These are phyloP conservation scores for Aquilaria malaccensis DNA, from an alignment of 345 rosid genomes.

Conservation along the genomic window DNA sequence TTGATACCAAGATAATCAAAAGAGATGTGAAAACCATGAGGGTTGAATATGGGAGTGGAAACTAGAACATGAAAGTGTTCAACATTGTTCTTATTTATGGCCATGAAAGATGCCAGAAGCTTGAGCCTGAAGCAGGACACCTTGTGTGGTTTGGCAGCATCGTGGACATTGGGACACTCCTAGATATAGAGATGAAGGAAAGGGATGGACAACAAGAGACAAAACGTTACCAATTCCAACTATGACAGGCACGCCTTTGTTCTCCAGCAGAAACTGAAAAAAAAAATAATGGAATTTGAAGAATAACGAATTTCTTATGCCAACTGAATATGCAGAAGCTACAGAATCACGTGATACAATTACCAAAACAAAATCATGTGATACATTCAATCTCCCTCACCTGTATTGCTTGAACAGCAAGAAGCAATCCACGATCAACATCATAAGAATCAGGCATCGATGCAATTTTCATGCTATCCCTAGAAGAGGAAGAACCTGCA, in stretches of 20 bases:
- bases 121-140: too few relatives aligned
- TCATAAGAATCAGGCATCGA: constrained; percentile 98
- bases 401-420: constrained; percentile 99
- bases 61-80: too few relatives aligned
- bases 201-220: constrained; percentile 5
- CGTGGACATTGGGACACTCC: too few relatives aligned
- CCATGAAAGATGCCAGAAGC: too few relatives aligned
- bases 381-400: constrained; percentile 31
- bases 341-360: constrained; percentile 2
- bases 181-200: neutral
- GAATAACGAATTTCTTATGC: neutral
- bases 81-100: too few relatives aligned
- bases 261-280: constrained; percentile 91
- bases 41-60: too few relatives aligned
- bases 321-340: constrained; percentile 7
- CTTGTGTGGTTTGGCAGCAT: too few relatives aligned
- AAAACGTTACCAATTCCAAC: constrained; percentile 86
- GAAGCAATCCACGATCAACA: constrained; percentile 94
- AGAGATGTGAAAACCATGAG: too few relatives aligned
- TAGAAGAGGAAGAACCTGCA: constrained; percentile 93
- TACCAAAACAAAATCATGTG: neutral
- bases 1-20: too few relatives aligned
- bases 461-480: constrained; percentile 80
- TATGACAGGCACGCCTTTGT: constrained; percentile 75
- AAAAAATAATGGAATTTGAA: constrained; percentile 7